Evolutionary conservation across 1,284 basidiomycete genomes (phyloP).

Genomic region (Tremellales sp.): DNA sequence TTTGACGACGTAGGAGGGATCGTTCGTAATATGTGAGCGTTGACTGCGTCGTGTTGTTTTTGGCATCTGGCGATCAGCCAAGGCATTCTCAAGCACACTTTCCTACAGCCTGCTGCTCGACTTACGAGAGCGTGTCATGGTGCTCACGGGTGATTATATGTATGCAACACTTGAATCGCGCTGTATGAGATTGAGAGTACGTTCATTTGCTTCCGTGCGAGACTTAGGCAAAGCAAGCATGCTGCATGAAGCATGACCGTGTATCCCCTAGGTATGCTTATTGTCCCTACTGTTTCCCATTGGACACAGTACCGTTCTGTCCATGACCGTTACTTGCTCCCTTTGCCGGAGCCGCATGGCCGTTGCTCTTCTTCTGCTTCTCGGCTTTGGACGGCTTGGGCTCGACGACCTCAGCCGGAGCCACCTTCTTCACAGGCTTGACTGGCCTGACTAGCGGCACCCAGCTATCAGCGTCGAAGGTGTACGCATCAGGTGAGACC

Average conservation of each 20-base stretch:
- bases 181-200: not conserved
- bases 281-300: not conserved
- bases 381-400: no score
- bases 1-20: conserved; percentile 36
- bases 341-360: no score
- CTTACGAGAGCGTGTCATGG: conserved; percentile 4
- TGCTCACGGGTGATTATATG: not conserved
- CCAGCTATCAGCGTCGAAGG: conserved; percentile 1
- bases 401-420: no score
- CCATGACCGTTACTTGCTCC: not conserved
- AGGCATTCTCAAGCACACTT: not conserved
- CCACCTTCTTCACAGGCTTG: no score
- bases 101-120: not conserved
- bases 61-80: conserved; percentile 34
- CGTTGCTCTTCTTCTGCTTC: no score
- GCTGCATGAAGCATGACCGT: no score
- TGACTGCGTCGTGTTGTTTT: conserved; percentile 45
- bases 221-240: no score
- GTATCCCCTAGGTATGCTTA: no score
- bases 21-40: conserved; percentile 47
- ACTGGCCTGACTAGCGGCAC: not conserved
- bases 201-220: no score
- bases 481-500: conserved; percentile 7
- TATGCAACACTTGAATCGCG: not conserved
- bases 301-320: not conserved